Conservation (phyloP, 208 protist species). For the Trypanosoma congolense region DNA sequence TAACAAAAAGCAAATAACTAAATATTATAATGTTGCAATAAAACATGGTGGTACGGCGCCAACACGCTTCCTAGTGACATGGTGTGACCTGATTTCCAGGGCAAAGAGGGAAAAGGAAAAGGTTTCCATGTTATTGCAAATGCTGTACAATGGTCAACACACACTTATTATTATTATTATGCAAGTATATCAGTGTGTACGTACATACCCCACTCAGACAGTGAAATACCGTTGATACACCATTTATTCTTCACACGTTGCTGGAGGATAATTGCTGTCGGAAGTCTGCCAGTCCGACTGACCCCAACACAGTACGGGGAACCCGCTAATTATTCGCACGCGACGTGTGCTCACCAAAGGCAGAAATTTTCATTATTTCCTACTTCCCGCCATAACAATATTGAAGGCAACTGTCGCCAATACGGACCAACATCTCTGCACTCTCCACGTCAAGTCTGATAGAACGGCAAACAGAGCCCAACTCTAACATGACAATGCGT, state of each 20-base stretch:
- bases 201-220: conserved; percentile 12
- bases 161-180: not conserved
- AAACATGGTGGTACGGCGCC: too few relatives aligned
- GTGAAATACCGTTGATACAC: conserved; percentile 53
- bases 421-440: conserved; percentile 16
- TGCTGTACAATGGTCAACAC: too few relatives aligned
- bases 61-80: too few relatives aligned
- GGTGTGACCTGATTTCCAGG: too few relatives aligned
- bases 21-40: too few relatives aligned
- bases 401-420: conserved; percentile 22
- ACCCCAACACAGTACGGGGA: conserved; percentile 46
- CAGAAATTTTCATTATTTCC: conserved; percentile 37
- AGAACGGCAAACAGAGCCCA: conserved; percentile 27
- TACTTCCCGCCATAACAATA: conserved; percentile 26
- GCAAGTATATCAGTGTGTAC: not conserved
- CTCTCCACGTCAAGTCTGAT: conserved; percentile 29
- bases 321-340: conserved; percentile 13
- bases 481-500: conserved; percentile 34
- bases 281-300: conserved; percentile 40
- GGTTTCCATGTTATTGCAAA: too few relatives aligned
- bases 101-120: too few relatives aligned
- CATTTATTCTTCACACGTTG: conserved; percentile 15
- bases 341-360: conserved; percentile 43
- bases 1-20: too few relatives aligned
- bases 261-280: conserved; percentile 29